These are phyloP conservation scores for Vicia sativa DNA, from an alignment of 306 rosid species.

Conservation along the genomic window DNA sequence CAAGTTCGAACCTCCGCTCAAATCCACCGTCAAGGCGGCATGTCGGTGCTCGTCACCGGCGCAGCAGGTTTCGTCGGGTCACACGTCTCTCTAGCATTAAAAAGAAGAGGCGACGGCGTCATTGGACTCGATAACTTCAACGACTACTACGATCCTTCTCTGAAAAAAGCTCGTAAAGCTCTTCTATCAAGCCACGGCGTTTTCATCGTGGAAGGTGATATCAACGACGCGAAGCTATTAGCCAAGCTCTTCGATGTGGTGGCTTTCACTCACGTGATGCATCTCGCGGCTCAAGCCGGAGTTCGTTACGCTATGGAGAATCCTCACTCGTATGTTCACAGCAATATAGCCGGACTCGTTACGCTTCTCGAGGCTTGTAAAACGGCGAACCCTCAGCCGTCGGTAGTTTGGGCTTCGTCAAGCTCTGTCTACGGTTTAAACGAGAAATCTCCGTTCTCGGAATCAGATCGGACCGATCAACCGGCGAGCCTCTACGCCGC, in stretches of 20 bases:
- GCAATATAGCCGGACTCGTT: constrained; percentile 88
- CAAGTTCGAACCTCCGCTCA: constrained; percentile 77
- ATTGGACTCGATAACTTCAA: constrained; percentile 86
- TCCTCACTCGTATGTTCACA: constrained; percentile 80
- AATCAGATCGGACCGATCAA: constrained; percentile 71
- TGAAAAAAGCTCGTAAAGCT: constrained; percentile 65
- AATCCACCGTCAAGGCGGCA: constrained; percentile 69
- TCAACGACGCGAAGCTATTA: constrained; percentile 67
- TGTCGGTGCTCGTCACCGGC: constrained; percentile 78
- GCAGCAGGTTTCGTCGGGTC: constrained; percentile 79
- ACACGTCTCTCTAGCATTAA: constrained; percentile 75
- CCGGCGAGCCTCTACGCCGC: constrained; percentile 85
- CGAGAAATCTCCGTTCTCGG: constrained; percentile 73
- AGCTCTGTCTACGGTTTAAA: constrained; percentile 88
- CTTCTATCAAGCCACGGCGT: constrained; percentile 52
- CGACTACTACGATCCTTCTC: constrained; percentile 77
- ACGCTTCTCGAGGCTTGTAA: constrained; percentile 79
- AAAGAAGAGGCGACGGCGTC: constrained; percentile 78
- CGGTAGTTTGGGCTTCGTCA: constrained; percentile 84
- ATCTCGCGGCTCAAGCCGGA: constrained; percentile 93
- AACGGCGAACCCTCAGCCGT: constrained; percentile 73
- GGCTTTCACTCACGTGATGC: constrained; percentile 85
- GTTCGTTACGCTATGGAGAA: constrained; percentile 92
- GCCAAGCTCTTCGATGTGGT: constrained; percentile 80
- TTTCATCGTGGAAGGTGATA: constrained; percentile 70